phyloP scores from a whole-genome alignment of 768 basidiomycete genomes.

The Mycena amicta region DNA sequence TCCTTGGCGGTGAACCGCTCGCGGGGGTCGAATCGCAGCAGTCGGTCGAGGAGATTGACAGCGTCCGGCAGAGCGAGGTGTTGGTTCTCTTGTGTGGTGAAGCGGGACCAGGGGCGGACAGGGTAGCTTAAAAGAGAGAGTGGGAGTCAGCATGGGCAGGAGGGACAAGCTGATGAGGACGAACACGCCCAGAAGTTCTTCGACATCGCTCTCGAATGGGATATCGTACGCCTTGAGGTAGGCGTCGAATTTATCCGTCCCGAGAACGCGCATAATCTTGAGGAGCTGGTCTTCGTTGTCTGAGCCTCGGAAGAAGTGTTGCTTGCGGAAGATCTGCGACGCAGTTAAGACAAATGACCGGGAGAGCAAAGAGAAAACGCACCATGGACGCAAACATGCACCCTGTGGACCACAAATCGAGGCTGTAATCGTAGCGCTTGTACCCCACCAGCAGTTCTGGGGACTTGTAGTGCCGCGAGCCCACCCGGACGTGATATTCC shows the following conservation, averaged over 20 bases:
- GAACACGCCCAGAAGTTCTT: slow-evolving; percentile 83
- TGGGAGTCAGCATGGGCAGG: too few relatives aligned
- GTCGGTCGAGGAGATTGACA: slow-evolving; percentile 92
- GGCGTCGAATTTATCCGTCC: slow-evolving; percentile 89
- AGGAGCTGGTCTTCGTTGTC: slow-evolving; percentile 98
- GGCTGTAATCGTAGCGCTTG: slow-evolving; percentile 95
- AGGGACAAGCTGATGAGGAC: neutral
- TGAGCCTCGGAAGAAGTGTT: slow-evolving; percentile 98
- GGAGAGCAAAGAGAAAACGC: slow-evolving; percentile 2
- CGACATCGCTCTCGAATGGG: slow-evolving; percentile 88
- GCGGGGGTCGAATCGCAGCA: slow-evolving; percentile 95
- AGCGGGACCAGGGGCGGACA: slow-evolving; percentile 91
- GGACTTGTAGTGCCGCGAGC: slow-evolving; percentile 96
- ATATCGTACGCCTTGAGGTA: slow-evolving; percentile 96
- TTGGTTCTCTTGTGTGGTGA: slow-evolving; percentile 94
- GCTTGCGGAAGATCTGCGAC: slow-evolving; percentile 92
- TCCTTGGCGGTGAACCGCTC: slow-evolving; percentile 93
- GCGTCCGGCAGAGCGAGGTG: slow-evolving; percentile 95
- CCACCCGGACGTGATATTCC: slow-evolving; percentile 96
- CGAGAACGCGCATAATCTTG: slow-evolving; percentile 95
- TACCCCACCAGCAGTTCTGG: slow-evolving; percentile 95
- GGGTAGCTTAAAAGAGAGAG: slow-evolving; percentile 62
- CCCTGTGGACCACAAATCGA: slow-evolving; percentile 98
- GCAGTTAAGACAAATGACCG: slow-evolving; percentile 10
- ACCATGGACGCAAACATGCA: slow-evolving; percentile 99